Percentiles rank a stretch among this genome's conserved stretches.
These are phyloP conservation scores for Orbilia quercus DNA, from an alignment of 2,329 filamentous ascomycete species.

Conservation along the genomic window DNA sequence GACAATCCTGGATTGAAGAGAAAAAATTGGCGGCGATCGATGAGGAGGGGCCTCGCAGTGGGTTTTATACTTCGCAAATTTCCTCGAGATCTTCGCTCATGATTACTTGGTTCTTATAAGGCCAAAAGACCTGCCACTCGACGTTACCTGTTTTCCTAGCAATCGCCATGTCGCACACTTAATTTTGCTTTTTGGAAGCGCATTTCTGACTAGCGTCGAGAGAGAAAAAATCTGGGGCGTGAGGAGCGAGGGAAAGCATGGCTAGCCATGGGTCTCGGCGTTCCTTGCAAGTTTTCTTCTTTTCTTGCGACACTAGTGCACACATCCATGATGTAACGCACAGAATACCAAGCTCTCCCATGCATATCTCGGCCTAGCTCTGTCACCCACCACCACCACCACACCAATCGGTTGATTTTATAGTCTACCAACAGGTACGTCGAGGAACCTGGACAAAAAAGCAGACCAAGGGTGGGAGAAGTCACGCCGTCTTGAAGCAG, in stretches of 20 bases:
- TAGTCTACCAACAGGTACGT: conserved; percentile 13
- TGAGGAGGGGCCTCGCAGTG: conserved; percentile 4
- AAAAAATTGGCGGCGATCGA: conserved; percentile 27
- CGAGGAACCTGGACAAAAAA: background rate
- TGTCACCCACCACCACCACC: background rate
- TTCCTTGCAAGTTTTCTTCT: conserved; percentile 6
- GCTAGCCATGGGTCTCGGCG: conserved; percentile 25
- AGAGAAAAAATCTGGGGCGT: conserved; percentile 40
- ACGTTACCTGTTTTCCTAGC: conserved; percentile 26
- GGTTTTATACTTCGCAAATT: conserved; percentile 37
- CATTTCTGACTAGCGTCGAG: conserved; percentile 23
- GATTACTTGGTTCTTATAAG: conserved; percentile 8
- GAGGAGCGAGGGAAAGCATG: conserved; percentile 23
- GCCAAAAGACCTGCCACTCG: conserved; percentile 15
- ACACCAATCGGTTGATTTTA: background rate
- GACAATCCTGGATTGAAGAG: conserved; percentile 13
- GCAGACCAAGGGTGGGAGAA: conserved; percentile 21
- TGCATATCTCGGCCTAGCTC: conserved; percentile 5
- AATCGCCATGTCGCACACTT: conserved; percentile 39
- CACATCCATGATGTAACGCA: conserved; percentile 47
- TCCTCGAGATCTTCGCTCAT: background rate
- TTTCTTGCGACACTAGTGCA: conserved; percentile 31
- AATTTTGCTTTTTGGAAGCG: conserved; percentile 40
- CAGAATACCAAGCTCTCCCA: conserved; percentile 32
- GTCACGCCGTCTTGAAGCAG: conserved; percentile 29